Percentiles rank a stretch among this genome's conserved stretches.
phyloP scores from a whole-genome alignment of 371 early-diverging fungal species.

The Mortierella sp. region DNA sequence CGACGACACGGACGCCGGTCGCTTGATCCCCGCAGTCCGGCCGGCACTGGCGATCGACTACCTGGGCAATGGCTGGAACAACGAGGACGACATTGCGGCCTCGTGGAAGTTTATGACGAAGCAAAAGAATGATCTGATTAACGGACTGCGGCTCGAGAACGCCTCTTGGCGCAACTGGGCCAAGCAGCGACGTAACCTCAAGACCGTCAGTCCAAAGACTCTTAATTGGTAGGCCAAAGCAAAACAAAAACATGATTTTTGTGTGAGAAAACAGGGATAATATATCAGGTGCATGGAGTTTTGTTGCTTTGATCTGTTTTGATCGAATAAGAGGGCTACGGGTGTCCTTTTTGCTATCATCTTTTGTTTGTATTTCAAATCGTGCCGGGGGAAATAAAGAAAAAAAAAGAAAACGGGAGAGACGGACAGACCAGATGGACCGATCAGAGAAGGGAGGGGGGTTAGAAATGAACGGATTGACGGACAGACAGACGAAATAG shows the following conservation, averaged over 20 bases:
- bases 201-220: slow-evolving; percentile 69
- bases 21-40: slow-evolving; percentile 36
- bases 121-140: slow-evolving; percentile 67
- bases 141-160: slow-evolving; percentile 75
- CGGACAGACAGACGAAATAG: neutral
- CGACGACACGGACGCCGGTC: slow-evolving; percentile 52
- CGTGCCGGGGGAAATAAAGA: neutral
- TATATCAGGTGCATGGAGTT: slow-evolving; percentile 61
- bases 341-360: neutral
- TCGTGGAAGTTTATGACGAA: slow-evolving; percentile 52
- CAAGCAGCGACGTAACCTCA: slow-evolving; percentile 68
- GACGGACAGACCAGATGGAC: too few relatives aligned
- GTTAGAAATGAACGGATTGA: neutral
- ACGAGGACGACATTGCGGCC: slow-evolving; percentile 63
- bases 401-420: neutral
- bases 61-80: slow-evolving; percentile 68
- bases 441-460: neutral
- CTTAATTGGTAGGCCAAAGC: slow-evolving; percentile 74
- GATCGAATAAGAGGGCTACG: slow-evolving; percentile 62
- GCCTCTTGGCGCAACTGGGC: slow-evolving; percentile 81
- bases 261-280: too few relatives aligned
- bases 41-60: slow-evolving; percentile 65
- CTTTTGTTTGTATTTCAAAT: neutral
- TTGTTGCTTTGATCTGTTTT: slow-evolving; percentile 65
- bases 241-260: slow-evolving; percentile 49